Conservation (phyloP, 345 rosid genomes). For the Citrus hindsii region DNA sequence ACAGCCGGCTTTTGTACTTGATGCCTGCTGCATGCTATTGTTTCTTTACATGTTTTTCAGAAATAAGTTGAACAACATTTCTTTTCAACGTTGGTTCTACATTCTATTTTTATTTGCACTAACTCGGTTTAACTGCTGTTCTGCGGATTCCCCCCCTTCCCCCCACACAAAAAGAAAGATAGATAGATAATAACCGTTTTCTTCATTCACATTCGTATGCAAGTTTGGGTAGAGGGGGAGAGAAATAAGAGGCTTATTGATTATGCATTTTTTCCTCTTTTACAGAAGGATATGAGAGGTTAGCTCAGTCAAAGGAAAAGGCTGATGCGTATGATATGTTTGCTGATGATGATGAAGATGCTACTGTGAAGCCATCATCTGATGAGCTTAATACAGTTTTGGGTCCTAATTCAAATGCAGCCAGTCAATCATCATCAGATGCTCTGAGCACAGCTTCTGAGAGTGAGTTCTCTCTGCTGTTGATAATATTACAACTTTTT, state of each 20-base stretch:
- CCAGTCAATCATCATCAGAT: constrained; percentile 28
- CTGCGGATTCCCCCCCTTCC: no score
- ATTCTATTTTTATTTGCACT: neutral
- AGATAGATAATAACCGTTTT: neutral
- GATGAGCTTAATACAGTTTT: constrained; percentile 21
- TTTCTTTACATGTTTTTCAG: neutral
- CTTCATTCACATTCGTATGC: neutral
- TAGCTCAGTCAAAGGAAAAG: constrained; percentile 54
- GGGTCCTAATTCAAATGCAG: constrained; percentile 27
- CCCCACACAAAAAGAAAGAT: accelerated
- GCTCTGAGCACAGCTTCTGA: constrained; percentile 24
- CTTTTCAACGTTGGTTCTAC: neutral
- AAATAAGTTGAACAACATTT: neutral
- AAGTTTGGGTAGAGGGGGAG: neutral
- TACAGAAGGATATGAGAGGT: constrained; percentile 81
- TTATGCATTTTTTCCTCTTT: constrained; percentile 8
- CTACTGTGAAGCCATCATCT: constrained; percentile 34
- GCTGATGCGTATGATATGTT: constrained; percentile 71
- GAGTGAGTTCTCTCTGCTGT: constrained; percentile 26
- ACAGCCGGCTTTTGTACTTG: neutral
- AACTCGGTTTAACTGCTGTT: neutral
- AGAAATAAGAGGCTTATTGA: neutral
- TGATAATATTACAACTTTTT: neutral
- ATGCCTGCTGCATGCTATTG: neutral
- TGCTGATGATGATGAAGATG: constrained; percentile 67